Percentiles rank a stretch among this genome's conserved stretches.
Evolutionary conservation across 225 moss, liverwort and hornwort species (phyloP).

Genomic region (Marchantia polymorpha): DNA sequence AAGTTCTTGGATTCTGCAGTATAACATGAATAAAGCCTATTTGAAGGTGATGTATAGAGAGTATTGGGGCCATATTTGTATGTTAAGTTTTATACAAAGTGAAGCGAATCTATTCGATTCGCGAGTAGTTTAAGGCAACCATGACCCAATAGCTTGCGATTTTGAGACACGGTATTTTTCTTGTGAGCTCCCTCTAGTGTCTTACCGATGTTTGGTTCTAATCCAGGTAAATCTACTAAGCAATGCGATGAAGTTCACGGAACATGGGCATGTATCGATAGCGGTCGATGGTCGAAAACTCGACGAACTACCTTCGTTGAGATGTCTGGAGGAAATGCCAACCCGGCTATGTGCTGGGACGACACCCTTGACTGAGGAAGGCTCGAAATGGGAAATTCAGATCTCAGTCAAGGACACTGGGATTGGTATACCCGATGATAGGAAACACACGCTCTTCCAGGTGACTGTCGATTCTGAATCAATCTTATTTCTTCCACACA

Average conservation of each 20-base stretch:
- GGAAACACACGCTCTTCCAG: slow-evolving; percentile 35
- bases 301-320: neutral
- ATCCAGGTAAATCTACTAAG: slow-evolving; percentile 39
- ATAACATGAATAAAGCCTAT: neutral
- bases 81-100: too few species aligned
- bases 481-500: neutral
- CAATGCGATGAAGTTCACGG: slow-evolving; percentile 41
- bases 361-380: neutral
- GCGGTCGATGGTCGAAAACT: slow-evolving; percentile 24
- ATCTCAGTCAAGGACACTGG: slow-evolving; percentile 38
- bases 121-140: neutral
- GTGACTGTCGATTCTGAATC: slow-evolving; percentile 2
- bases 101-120: too few species aligned
- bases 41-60: too few species aligned
- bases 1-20: neutral
- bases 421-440: slow-evolving; percentile 39
- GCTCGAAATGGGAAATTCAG: slow-evolving; percentile 26
- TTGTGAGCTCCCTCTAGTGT: neutral
- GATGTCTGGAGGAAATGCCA: slow-evolving; percentile 3
- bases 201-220: neutral
- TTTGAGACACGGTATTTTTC: neutral
- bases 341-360: neutral
- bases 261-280: slow-evolving; percentile 28
- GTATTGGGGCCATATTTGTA: too few species aligned
- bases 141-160: too few species aligned